These are phyloP conservation scores for Whalleya microplaca DNA, from an alignment of 2,329 filamentous ascomycete species.

Conservation along the genomic window DNA sequence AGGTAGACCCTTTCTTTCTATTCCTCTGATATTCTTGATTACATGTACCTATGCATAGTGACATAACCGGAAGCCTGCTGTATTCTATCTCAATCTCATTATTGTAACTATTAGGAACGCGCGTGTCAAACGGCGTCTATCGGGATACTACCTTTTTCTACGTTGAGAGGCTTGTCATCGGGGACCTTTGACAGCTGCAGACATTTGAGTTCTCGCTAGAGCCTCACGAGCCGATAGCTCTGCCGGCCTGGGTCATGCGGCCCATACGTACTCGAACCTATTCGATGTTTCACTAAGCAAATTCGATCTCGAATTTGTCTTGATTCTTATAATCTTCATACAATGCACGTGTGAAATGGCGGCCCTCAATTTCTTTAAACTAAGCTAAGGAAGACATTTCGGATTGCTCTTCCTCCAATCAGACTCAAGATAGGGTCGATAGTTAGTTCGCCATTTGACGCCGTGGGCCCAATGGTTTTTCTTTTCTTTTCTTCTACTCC, in stretches of 20 bases:
- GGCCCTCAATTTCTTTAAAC: conserved; percentile 33
- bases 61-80: not conserved
- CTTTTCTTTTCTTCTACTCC: not conserved
- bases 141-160: conserved; percentile 5
- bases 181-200: conserved; percentile 2
- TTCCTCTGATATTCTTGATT: not conserved
- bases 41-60: not conserved
- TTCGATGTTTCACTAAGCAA: conserved; percentile 16
- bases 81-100: too few species aligned
- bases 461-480: conserved; percentile 29
- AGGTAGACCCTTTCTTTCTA: not conserved
- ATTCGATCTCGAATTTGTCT: conserved; percentile 17
- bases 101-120: too few species aligned
- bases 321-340: conserved; percentile 29
- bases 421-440: conserved; percentile 18
- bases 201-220: not conserved
- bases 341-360: conserved; percentile 34
- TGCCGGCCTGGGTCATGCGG: not conserved
- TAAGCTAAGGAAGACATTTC: conserved; percentile 25
- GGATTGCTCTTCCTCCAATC: conserved; percentile 29
- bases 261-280: not conserved
- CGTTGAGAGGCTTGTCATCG: conserved; percentile 3
- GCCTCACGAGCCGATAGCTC: not conserved
- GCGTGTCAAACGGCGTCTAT: not conserved
- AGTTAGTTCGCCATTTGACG: conserved; percentile 29